These are phyloP conservation scores for Acacia crassicarpa DNA, from an alignment of 306 rosid genomes.

Conservation along the genomic window DNA sequence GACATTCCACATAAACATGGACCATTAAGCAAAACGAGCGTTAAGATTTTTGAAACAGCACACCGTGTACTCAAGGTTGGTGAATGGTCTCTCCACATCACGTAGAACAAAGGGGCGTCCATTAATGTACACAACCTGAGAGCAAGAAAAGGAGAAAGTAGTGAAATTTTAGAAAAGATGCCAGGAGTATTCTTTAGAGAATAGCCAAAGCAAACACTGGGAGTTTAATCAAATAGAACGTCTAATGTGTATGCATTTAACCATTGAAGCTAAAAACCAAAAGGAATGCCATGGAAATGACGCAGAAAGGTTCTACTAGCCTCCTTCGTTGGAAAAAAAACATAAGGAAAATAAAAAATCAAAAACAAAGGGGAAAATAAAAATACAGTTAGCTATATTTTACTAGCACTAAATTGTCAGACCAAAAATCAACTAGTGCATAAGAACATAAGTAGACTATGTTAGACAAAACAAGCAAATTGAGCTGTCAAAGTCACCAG, in stretches of 20 bases:
- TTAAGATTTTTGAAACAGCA: slow-evolving; percentile 15
- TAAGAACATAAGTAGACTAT: not conserved
- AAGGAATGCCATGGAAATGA: not conserved
- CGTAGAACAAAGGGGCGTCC: slow-evolving; percentile 92
- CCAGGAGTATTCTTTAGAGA: not conserved
- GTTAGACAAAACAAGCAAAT: not conserved
- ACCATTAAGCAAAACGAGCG: slow-evolving; percentile 10
- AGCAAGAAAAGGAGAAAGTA: slow-evolving; percentile 29
- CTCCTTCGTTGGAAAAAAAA: not conserved
- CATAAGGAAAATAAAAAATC: not conserved
- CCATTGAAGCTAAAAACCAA: not conserved
- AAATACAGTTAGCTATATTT: not conserved
- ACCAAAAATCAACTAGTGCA: not conserved
- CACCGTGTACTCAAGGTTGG: slow-evolving; percentile 90
- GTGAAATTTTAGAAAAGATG: not conserved
- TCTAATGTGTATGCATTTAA: not conserved
- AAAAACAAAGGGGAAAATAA: not conserved
- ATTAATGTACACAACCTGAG: slow-evolving; percentile 84
- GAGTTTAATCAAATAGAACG: not conserved
- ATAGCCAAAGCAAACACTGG: not conserved
- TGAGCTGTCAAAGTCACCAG: not conserved
- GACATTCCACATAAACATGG: not conserved
- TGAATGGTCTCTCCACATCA: slow-evolving; percentile 88
- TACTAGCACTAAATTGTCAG: not conserved
- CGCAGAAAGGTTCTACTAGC: not conserved